These are phyloP conservation scores for Fistulinella prunicolor DNA, from an alignment of 768 basidiomycete species.

Conservation along the genomic window DNA sequence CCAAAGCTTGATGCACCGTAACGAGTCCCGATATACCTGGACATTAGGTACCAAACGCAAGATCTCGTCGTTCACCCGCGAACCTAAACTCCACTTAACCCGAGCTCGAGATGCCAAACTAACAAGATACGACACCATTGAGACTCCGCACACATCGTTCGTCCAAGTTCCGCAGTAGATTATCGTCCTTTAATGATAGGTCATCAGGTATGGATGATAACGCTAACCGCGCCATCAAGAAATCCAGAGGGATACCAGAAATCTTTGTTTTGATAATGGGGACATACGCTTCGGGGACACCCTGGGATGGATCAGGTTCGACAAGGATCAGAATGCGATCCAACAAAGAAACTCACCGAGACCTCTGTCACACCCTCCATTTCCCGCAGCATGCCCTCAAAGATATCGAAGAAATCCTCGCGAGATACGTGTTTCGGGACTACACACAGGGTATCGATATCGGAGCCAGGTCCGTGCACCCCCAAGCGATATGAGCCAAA, in stretches of 20 bases:
- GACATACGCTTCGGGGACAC: slow-evolving; percentile 95
- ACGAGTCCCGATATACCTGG: slow-evolving; percentile 87
- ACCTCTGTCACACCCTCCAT: slow-evolving; percentile 84
- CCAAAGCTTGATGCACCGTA: slow-evolving; percentile 97
- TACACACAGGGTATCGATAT: slow-evolving; percentile 98
- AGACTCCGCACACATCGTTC: slow-evolving; percentile 94
- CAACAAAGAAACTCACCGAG: slow-evolving; percentile 56
- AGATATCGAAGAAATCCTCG: slow-evolving; percentile 93
- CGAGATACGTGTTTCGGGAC: slow-evolving; percentile 95
- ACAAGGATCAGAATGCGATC: neutral
- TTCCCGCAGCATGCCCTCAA: slow-evolving; percentile 84
- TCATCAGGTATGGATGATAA: slow-evolving; percentile 90
- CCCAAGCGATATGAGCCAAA: slow-evolving; percentile 98
- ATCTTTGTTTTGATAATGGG: slow-evolving; percentile 93
- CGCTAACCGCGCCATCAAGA: slow-evolving; percentile 87
- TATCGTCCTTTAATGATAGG: slow-evolving; percentile 85
- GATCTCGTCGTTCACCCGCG: slow-evolving; percentile 94
- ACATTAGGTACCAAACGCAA: slow-evolving; percentile 93
- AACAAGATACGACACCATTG: slow-evolving; percentile 52
- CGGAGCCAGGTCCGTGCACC: slow-evolving; percentile 91
- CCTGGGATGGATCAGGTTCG: slow-evolving; percentile 44
- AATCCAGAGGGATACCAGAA: slow-evolving; percentile 88
- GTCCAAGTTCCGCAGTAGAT: slow-evolving; percentile 87
- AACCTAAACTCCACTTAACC: slow-evolving; percentile 52
- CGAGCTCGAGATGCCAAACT: slow-evolving; percentile 1